Evolutionary conservation across 2,329 filamentous ascomycete species (phyloP).

Genomic region (Byssothecium circinans): DNA sequence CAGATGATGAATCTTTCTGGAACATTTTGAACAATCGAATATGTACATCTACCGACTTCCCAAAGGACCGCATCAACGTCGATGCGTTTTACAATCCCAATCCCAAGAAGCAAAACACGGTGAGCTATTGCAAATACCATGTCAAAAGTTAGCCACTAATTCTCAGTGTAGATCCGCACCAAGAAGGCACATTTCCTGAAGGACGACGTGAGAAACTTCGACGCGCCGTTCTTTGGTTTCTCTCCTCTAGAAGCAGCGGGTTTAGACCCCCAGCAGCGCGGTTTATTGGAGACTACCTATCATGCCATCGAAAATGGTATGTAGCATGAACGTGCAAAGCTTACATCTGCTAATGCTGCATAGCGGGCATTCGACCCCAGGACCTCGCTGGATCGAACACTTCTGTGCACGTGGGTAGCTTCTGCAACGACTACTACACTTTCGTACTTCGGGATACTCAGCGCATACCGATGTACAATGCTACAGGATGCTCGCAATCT

Average conservation of each 20-base stretch:
- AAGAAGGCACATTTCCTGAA: slow-evolving; percentile 22
- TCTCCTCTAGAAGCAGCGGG: slow-evolving; percentile 18
- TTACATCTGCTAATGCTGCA: neutral
- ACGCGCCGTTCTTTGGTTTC: slow-evolving; percentile 27
- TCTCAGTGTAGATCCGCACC: slow-evolving; percentile 3
- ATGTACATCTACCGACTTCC: slow-evolving; percentile 8
- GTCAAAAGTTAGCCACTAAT: neutral
- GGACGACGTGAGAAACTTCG: slow-evolving; percentile 21
- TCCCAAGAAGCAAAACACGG: neutral
- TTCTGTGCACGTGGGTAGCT: slow-evolving; percentile 19
- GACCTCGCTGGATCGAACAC: slow-evolving; percentile 18
- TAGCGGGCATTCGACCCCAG: slow-evolving; percentile 20
- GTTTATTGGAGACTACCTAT: slow-evolving; percentile 29
- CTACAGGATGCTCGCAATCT: slow-evolving; percentile 3
- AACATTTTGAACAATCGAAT: slow-evolving; percentile 6
- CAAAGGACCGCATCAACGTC: slow-evolving; percentile 10
- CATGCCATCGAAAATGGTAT: slow-evolving; percentile 31
- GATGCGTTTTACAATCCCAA: slow-evolving; percentile 15
- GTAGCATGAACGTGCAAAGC: neutral
- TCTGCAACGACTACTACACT: slow-evolving; percentile 16
- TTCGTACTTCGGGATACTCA: slow-evolving; percentile 10
- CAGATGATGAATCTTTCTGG: slow-evolving; percentile 7
- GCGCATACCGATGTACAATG: slow-evolving; percentile 16
- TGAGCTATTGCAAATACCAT: neutral
- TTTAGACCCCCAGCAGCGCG: slow-evolving; percentile 32